Percentiles rank a stretch among this genome's conserved stretches.
These are phyloP conservation scores for Haplosporangium sp. DNA, from an alignment of 371 early-diverging fungal genomes.

Conservation along the genomic window DNA sequence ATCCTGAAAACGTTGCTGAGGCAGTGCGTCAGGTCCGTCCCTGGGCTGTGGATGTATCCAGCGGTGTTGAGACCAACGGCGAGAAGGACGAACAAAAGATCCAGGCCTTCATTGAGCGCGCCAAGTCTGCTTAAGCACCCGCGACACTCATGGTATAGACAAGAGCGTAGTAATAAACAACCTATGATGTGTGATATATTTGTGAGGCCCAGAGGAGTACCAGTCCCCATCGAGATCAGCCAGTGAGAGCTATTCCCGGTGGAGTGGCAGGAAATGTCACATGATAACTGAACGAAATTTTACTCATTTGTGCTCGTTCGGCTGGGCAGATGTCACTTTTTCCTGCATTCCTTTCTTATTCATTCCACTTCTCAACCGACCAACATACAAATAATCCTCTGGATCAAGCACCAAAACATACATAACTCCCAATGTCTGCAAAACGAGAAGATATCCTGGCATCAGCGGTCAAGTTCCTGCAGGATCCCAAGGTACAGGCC, in stretches of 20 bases:
- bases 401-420: neutral
- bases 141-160: no score
- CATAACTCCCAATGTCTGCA: slow-evolving; percentile 34
- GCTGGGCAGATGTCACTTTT: no score
- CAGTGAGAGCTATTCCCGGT: no score
- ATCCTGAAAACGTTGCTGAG: slow-evolving; percentile 80
- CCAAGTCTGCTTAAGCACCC: slow-evolving; percentile 55
- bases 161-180: no score
- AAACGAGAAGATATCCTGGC: slow-evolving; percentile 86
- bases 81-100: slow-evolving; percentile 78
- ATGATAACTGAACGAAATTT: no score
- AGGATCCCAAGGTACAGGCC: slow-evolving; percentile 92
- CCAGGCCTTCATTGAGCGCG: slow-evolving; percentile 68
- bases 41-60: slow-evolving; percentile 93
- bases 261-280: no score
- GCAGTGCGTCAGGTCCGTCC: slow-evolving; percentile 79
- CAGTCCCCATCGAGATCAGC: no score
- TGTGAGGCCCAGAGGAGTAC: no score
- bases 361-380: neutral
- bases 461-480: slow-evolving; percentile 91
- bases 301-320: no score
- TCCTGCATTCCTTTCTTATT: neutral
- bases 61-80: slow-evolving; percentile 88
- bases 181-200: no score
- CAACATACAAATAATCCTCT: neutral